Conservation (phyloP, 176 grass and related monocot species). For the Ananas comosus region DNA sequence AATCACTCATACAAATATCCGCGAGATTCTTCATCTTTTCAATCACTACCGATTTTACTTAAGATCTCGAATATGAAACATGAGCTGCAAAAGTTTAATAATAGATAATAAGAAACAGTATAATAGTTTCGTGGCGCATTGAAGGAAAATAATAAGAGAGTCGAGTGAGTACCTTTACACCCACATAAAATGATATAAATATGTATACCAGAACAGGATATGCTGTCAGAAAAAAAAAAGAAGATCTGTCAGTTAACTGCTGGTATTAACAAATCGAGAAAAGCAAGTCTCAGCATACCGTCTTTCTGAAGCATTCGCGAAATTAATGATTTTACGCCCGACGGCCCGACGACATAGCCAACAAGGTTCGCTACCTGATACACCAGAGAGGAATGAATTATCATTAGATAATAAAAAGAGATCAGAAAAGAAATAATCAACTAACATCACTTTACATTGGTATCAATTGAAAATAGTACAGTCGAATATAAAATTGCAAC, state of each 20-base stretch:
- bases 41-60: constrained; percentile 18
- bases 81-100: constrained; percentile 50
- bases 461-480: background rate
- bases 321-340: constrained; percentile 52
- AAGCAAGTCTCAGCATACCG: constrained; percentile 23
- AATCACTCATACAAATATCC: background rate
- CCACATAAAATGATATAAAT: constrained; percentile 81
- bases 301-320: constrained; percentile 56
- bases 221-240: constrained; percentile 33
- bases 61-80: constrained; percentile 69
- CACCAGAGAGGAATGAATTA: background rate
- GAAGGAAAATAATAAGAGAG: constrained; percentile 11
- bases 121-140: background rate
- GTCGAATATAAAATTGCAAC: no score
- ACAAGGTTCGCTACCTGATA: constrained; percentile 77
- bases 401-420: background rate
- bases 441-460: background rate
- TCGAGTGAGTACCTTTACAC: constrained; percentile 54
- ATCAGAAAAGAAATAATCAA: constrained; percentile 4
- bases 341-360: constrained; percentile 78
- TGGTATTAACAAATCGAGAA: background rate
- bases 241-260: constrained; percentile 1
- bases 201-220: constrained; percentile 36
- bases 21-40: background rate
- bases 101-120: constrained; percentile 13